Conservation (phyloP, 2,329 filamentous ascomycete species). For the Verticillium longisporum region DNA sequence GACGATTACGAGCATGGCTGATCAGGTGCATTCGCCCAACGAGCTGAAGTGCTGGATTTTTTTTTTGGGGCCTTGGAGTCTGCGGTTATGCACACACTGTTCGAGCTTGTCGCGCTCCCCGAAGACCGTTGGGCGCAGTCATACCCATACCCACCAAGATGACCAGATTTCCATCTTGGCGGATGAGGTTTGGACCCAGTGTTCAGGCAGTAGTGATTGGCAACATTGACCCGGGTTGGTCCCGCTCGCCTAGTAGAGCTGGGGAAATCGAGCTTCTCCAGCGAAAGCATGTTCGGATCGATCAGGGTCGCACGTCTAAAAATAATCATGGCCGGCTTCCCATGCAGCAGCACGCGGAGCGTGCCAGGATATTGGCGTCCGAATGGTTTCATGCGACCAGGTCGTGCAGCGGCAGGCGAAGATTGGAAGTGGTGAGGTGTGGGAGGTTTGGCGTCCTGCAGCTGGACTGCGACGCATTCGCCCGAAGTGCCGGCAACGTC, state of each 20-base stretch:
- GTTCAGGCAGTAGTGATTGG: no score
- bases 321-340: constrained; percentile 9
- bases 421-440: neutral
- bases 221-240: neutral
- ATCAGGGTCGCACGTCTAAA: constrained; percentile 8
- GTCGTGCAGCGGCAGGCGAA: neutral
- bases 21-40: no score
- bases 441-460: neutral
- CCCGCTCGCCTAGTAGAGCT: constrained; percentile 5
- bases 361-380: neutral
- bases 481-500: neutral
- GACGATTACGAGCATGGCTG: neutral
- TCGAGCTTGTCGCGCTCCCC: no score
- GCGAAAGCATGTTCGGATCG: neutral
- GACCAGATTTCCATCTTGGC: no score
- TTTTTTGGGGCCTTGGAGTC: neutral
- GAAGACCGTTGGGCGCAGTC: no score
- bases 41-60: no score
- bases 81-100: no score
- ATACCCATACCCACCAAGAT: no score
- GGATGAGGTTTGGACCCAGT: no score
- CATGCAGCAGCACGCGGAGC: neutral
- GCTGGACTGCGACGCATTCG: neutral
- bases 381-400: neutral
- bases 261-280: constrained; percentile 7